These are phyloP conservation scores for Penicillium sp. DNA, from an alignment of 2,329 filamentous ascomycete species.

Conservation along the genomic window DNA sequence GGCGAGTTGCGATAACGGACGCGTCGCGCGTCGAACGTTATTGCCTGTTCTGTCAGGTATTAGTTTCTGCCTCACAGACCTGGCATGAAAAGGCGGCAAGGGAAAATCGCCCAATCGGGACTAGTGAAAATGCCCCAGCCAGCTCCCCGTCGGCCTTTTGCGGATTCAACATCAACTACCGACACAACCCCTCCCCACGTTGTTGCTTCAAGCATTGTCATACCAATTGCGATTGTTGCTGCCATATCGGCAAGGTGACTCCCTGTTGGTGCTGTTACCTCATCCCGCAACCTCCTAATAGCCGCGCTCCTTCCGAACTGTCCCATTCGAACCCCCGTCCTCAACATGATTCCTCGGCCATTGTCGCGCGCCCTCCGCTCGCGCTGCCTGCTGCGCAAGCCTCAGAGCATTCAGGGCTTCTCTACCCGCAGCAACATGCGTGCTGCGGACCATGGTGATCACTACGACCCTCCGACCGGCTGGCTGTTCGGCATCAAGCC, in stretches of 20 bases:
- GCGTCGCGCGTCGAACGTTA: conserved; percentile 29
- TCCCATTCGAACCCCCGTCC: conserved; percentile 18
- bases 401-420: conserved; percentile 38
- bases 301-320: conserved; percentile 6
- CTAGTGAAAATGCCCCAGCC: conserved; percentile 28
- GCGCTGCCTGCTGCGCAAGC: conserved; percentile 36
- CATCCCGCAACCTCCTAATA: conserved; percentile 1
- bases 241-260: conserved; percentile 14
- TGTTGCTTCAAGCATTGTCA: conserved; percentile 20
- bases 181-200: conserved; percentile 29
- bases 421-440: conserved; percentile 39
- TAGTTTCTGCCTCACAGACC: conserved; percentile 13
- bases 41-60: conserved; percentile 24
- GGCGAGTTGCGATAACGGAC: conserved; percentile 21
- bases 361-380: conserved; percentile 39
- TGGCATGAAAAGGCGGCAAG: conserved; percentile 26
- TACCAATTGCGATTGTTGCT: conserved; percentile 27
- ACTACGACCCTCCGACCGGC: conserved; percentile 84
- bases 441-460: conserved; percentile 59
- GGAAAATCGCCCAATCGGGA: conserved; percentile 24
- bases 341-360: conserved; percentile 39
- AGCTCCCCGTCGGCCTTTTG: conserved; percentile 35
- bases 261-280: conserved; percentile 6
- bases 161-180: conserved; percentile 38
- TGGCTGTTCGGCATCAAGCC: conserved; percentile 95